Evolutionary conservation across 345 rosid species (phyloP).

Genomic region (Turritis glabra): DNA sequence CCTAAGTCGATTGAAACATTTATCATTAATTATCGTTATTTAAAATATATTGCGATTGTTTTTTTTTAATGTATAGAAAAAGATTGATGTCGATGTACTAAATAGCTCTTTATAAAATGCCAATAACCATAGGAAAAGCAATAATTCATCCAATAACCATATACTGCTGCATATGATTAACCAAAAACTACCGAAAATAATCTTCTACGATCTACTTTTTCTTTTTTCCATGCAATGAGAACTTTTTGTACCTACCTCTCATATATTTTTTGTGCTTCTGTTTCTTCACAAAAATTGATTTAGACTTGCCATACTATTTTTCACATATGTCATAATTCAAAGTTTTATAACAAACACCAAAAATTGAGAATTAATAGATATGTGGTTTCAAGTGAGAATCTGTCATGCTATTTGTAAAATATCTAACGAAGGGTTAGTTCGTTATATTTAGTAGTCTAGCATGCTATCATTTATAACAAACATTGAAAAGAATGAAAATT

Average conservation of each 20-base stretch:
- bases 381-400: neutral
- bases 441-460: too few relatives aligned
- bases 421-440: neutral
- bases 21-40: neutral
- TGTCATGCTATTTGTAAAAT: neutral
- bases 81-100: neutral
- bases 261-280: too few relatives aligned
- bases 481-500: too few relatives aligned
- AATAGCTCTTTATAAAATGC: neutral
- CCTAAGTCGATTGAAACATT: neutral
- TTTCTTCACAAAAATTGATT: too few relatives aligned
- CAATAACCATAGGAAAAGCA: neutral
- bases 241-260: neutral
- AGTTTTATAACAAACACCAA: neutral
- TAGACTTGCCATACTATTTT: too few relatives aligned
- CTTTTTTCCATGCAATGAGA: neutral
- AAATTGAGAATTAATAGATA: too few relatives aligned
- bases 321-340: too few relatives aligned
- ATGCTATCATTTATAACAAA: neutral
- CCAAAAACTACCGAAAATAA: neutral
- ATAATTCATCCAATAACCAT: neutral
- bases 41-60: neutral
- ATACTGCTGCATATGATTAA: too few relatives aligned
- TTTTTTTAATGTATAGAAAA: neutral
- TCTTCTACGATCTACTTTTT: neutral